Base-by-base conservation (phyloP, 257 asterid genomes). In the Nyctanthes arbortristis region DNA sequence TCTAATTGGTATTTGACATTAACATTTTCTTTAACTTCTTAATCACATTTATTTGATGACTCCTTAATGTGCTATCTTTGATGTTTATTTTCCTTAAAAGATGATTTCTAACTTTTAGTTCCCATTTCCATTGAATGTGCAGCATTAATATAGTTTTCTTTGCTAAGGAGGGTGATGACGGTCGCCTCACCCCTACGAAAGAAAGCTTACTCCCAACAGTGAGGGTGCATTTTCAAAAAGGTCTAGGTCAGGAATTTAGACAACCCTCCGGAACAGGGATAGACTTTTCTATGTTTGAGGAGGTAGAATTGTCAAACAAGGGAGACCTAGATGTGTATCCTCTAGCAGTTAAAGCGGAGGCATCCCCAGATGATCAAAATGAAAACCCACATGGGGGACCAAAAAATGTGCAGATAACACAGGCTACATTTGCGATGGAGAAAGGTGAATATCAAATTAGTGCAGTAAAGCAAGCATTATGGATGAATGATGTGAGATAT, bases 181-280 rank as follows among this genome's bases (percentile, higher is more conserved):
- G 97, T 77, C 66, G 73, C 80, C 79, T 94, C 75, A 85, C 84
- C 25, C 89, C 97, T 5, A 73, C 57, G 59, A 87, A 85, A 71
- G 97, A 91, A 75, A 79, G 72, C 77, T 66, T 82, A 29, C 71
- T 82, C 70, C 96, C 95, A 10, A 85, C 96, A 1, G 69, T 91
- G 63, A 88, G 84, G 4, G 87, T 89, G 27, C 74, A 84, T 43
- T 94, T 94, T 43, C 73, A 84, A 62, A 85, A 84, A 75, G 97
- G 97, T 61, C 74, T 89, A 73, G 91, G 81, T 22, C 99, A 94
- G 86, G 89, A 86, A 85, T 94, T 84, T 72, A 86, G 69, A 60
- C 99, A 94, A 70, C 90, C 95, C 29, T 76, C 90, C 7, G 95
- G 99, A 75, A 84, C 95, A 4, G 97, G 99, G 68, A 86, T 94